Base-by-base conservation (phyloP, 2,329 filamentous ascomycete species). In the Fusarium mundagurra region DNA sequence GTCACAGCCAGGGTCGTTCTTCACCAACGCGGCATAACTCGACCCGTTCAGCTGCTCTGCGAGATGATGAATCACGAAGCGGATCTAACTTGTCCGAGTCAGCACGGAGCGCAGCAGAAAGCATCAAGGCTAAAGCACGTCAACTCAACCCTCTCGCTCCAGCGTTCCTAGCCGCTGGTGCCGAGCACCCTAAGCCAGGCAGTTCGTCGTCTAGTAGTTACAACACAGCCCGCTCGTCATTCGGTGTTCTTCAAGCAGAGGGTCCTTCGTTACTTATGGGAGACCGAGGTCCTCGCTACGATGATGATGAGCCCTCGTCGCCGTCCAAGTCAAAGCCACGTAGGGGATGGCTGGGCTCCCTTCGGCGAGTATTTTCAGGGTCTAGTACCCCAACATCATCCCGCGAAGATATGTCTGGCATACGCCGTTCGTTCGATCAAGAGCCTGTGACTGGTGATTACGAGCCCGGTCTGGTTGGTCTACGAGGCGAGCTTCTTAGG, bases 281-380 rank as follows among this genome's bases (percentile, higher is more conserved):
- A 24, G 70, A 78, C 53, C 57, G 75, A 58, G 67, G 59, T 54
- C 29, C 72, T n/a, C 75, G 76, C 10, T 78, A 83, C 12, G 82
- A 85, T 16, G 81, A 84, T 10, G 79, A 82, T 27, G 81, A 81
- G 27, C 85, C 88, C 4, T 85, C 88, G 1, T 89, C 88, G 59
- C 86, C 91, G 27, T 89, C 89, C 79, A 88, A 91, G 83, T 83
- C 77, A 18, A 91, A 90, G 78, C 84, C 86, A 47, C 82, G 86
- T 8, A 84, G 87, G n/a, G 88, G 88, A 31, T 94, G 92, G 91
- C 84, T 95, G 17, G 92, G 92, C 29, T 93, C 90, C 54, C 81
- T 95, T 27, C 87, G 89, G 24, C 87, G 92, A 43, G 91, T 92
- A 17, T 89, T 94, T 48, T 83, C 81, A 58, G 86, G 83, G 45